These are phyloP conservation scores for Trebouxia sp. DNA, from an alignment of 139 green algal species.

Conservation along the genomic window DNA sequence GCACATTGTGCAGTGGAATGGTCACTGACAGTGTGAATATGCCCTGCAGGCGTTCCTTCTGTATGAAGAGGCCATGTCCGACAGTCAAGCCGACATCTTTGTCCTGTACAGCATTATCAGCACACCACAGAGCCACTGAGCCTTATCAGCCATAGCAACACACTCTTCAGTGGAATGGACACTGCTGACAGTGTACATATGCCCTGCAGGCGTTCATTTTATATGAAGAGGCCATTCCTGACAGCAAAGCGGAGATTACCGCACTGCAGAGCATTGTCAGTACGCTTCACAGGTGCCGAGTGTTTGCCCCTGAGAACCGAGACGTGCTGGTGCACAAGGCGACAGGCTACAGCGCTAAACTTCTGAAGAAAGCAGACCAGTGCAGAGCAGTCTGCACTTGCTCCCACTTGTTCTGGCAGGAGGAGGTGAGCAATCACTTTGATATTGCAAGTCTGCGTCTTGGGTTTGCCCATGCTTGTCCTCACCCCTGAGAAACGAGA, in stretches of 20 bases:
- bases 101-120: conserved; percentile 84
- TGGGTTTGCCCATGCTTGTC: background rate
- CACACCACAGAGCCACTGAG: too few species aligned
- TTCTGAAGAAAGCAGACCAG: conserved; percentile 91
- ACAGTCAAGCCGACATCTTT: conserved; percentile 68
- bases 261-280: conserved; percentile 86
- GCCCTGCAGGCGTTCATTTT: conserved; percentile 82
- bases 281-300: conserved; percentile 74
- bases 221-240: conserved; percentile 89
- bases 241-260: conserved; percentile 72
- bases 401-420: conserved; percentile 87
- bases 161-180: background rate
- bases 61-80: conserved; percentile 89
- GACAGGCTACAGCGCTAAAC: conserved; percentile 76
- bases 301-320: conserved; percentile 78
- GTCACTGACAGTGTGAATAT: background rate
- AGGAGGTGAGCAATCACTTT: conserved; percentile 14
- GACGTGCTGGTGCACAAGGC: conserved; percentile 83
- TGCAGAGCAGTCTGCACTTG: conserved; percentile 79
- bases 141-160: too few species aligned
- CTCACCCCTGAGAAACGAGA: conserved; percentile 71
- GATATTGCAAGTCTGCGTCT: background rate
- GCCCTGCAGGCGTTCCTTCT: conserved; percentile 80
- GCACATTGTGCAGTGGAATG: background rate
- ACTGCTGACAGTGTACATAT: conserved; percentile 24